A percentile compares a stretch with the other conserved stretches of the same genome.
Evolutionary conservation across 768 basidiomycete genomes (phyloP).

Genomic region (Termitomyces sp.): DNA sequence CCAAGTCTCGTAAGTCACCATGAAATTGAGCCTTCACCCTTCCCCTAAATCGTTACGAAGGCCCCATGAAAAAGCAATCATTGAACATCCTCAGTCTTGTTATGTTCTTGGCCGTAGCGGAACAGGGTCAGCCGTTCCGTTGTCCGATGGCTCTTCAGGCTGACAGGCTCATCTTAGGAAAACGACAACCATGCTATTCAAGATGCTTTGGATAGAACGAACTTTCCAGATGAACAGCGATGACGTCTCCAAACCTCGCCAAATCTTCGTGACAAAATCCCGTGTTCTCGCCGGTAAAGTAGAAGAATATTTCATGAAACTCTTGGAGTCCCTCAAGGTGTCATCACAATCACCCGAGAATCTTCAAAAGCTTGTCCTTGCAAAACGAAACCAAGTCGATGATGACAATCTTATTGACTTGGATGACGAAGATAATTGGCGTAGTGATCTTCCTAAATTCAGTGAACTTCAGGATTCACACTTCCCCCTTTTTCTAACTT

Average conservation of each 20-base stretch:
- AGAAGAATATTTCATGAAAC: constrained; percentile 55
- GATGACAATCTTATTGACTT: constrained; percentile 28
- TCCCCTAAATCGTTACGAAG: neutral
- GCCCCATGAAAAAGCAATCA: constrained; percentile 42
- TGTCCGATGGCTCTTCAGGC: neutral
- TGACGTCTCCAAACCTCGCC: constrained; percentile 46
- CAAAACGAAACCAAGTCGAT: constrained; percentile 11
- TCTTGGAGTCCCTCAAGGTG: constrained; percentile 40
- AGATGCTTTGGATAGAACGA: constrained; percentile 67
- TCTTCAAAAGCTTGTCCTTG: constrained; percentile 26
- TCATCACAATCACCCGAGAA: constrained; percentile 33
- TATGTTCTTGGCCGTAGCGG: constrained; percentile 71
- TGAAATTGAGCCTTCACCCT: neutral
- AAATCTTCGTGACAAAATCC: constrained; percentile 73
- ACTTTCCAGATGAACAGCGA: constrained; percentile 38
- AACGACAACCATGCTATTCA: constrained; percentile 75
- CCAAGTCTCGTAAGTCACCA: constrained; percentile 35
- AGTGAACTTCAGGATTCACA: constrained; percentile 54
- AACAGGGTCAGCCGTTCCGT: constrained; percentile 47
- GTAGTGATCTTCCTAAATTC: constrained; percentile 48
- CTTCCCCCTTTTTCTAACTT: constrained; percentile 70
- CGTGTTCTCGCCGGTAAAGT: constrained; percentile 66
- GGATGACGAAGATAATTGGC: constrained; percentile 40
- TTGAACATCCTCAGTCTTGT: constrained; percentile 56
- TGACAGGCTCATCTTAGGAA: constrained; percentile 39